Percentiles rank a stretch among this genome's conserved stretches.
Evolutionary conservation across 257 asterid species (phyloP).

Genomic region (Nicotiana knightiana): DNA sequence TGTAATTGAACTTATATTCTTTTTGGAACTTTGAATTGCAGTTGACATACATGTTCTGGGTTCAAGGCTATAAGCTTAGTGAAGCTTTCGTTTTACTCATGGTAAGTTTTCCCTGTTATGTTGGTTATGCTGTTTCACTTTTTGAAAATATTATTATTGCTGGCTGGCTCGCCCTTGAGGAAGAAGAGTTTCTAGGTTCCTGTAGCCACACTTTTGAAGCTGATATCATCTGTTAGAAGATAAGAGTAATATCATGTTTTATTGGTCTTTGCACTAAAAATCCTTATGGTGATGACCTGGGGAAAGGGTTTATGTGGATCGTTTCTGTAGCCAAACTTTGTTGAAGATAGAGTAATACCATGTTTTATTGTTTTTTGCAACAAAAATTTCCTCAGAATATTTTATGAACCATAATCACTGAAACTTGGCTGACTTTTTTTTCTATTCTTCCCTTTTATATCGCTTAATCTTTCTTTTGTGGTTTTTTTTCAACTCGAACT

Average conservation of each 20-base stretch:
- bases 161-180: neutral
- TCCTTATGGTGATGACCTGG: neutral
- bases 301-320: neutral
- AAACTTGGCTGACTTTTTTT: neutral
- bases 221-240: constrained; percentile 3
- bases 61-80: constrained; percentile 63
- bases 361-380: neutral
- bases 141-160: neutral
- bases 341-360: neutral
- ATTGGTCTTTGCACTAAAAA: neutral
- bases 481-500: neutral
- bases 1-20: neutral
- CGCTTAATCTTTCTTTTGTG: neutral
- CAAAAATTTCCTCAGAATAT: neutral
- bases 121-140: neutral
- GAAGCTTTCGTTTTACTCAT: constrained; percentile 67
- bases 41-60: constrained; percentile 97
- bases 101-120: constrained; percentile 38
- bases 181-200: neutral
- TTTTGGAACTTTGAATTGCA: constrained; percentile 27
- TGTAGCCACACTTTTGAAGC: neutral
- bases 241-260: neutral
- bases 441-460: neutral
- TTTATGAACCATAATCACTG: neutral
- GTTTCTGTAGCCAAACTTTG: neutral